Evolutionary conservation across 306 rosid species (phyloP), one percentile per base, ranked within the genome.

Genomic region (Begonia peltatifolia): DNA sequence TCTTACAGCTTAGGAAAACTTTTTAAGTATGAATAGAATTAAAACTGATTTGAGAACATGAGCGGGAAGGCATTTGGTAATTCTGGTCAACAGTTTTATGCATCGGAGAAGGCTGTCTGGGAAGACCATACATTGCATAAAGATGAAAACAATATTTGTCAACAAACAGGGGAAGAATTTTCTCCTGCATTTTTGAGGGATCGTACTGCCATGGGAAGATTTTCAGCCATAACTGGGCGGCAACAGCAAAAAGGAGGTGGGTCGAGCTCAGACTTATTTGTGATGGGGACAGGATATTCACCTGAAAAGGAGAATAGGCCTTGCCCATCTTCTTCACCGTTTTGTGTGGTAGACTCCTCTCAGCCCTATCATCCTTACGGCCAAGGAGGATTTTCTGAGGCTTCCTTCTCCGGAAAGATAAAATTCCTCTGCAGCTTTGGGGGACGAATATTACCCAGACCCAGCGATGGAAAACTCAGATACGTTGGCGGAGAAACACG

Each of bases 401-500:
- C 63, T 52, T 71, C 79, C 30, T 72, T 61, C 53, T 23, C 69
- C 50, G 74, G 70, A 41, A 86, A 86, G 79, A 74, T 79, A 47
- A 92, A 83, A 60, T 75, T 81, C 70, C 84, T 92, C 42, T 92
- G 99, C 71, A 92, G 99, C 72, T 79, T 79, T 72, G 99, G 96
- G 50, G 99, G 99, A 52, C 76, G 88, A 71, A 85, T 86, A 62
- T 64, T 81, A 23, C 94, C 87, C 3, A 75, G 99, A 60, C 96
- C 96, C 42, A 74, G 76, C 62, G 96, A 86, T 48, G 88, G 84
- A 69, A 86, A 73, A 59, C 87, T 86, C 55, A 71, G 94, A 69
- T 92, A 92, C 66, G 88, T 79, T 2, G 88, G 96, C 10, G 99
- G 99, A 60, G 99, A 92, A 62, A 86, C 99, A 2, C 70, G 93